Evolutionary conservation across 2,329 filamentous ascomycete genomes (phyloP), one percentile per base, ranked within the genome.

Genomic region (Ophiostoma novo-ulmi): DNA sequence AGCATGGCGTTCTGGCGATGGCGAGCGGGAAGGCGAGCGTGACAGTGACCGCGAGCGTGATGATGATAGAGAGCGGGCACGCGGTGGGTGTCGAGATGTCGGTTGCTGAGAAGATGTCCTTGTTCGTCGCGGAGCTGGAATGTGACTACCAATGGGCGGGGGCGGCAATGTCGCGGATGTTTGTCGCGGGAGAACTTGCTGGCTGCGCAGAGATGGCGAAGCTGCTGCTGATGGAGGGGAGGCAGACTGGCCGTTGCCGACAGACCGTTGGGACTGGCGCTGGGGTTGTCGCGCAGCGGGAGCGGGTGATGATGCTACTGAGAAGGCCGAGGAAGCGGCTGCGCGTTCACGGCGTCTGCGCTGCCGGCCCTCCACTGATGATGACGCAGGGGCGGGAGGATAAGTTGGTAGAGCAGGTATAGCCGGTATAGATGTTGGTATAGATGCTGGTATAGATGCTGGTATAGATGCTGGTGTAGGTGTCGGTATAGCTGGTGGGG

Each of bases 331-430:
- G 39, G 65, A 44, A 7, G 65, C n/a, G 20, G 22, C 65, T 13
- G 39, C n/a, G 4, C 65, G 65, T 20, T 67, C 65, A 11, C 65
- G 65, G 39, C 65, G 65, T 20, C 65, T 39, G 36, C 65, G 65
- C 65, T 26, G 39, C 11, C 65, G 65, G n/a, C 38, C 65, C 7
- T 67, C 65, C 17, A 38, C n/a, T 2, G 63, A 22, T 2, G 63
- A 63, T 2, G 58, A 36, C 3, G 58, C 22, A 31, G 58, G 58
- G 7, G 58, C n/a, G 5, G 22, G 26, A 35, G 26, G 11, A 20
- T 48, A 48, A 13, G 38, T 39, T 39, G 38, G 38, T 39, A 39
- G 3, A 39, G 1, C 38, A 6, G 38, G 38, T 39, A 39, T 39
- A 5, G 38, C 38, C 1, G 38, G 38, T 39, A 39, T 39, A 3